phyloP scores from a whole-genome alignment of 1,284 basidiomycete species.

The Crepidotus sp. region DNA sequence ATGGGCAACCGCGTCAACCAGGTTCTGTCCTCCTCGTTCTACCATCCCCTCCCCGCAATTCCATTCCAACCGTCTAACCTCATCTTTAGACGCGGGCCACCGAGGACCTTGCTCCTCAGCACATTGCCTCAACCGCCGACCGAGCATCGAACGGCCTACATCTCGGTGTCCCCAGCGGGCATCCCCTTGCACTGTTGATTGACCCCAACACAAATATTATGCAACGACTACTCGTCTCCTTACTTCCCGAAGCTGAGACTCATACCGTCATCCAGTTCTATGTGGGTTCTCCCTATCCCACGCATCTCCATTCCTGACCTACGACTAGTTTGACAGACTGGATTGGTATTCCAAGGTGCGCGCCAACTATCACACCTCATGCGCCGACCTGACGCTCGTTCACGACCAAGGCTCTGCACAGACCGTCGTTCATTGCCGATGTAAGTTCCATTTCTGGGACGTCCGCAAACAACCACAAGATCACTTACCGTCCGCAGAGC shows the following conservation, averaged over 20 bases:
- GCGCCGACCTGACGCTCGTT: neutral
- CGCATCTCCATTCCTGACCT: neutral
- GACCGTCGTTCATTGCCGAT: conserved; percentile 17
- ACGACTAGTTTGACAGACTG: conserved; percentile 17
- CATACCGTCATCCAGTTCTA: conserved; percentile 19
- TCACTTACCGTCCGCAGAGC: conserved; percentile 1
- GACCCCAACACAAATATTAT: conserved; percentile 17
- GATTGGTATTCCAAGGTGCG: conserved; percentile 21
- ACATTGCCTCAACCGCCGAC: conserved; percentile 8
- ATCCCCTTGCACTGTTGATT: conserved; percentile 19
- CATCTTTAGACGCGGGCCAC: conserved; percentile 19
- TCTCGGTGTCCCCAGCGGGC: conserved; percentile 15
- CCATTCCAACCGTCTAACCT: too few species aligned
- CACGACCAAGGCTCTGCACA: conserved; percentile 16
- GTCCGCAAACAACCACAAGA: neutral
- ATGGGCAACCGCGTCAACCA: conserved; percentile 22
- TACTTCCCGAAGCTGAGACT: conserved; percentile 14
- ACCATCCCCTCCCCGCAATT: too few species aligned
- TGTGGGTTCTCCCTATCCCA: neutral
- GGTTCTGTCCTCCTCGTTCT: too few species aligned
- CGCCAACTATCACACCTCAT: neutral
- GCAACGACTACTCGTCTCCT: conserved; percentile 10
- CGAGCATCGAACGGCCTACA: neutral
- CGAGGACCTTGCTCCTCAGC: conserved; percentile 14
- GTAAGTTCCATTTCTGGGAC: neutral